Evolutionary conservation across 805 yeast species (phyloP).

Genomic region (Wickerhamiella australiensis): DNA sequence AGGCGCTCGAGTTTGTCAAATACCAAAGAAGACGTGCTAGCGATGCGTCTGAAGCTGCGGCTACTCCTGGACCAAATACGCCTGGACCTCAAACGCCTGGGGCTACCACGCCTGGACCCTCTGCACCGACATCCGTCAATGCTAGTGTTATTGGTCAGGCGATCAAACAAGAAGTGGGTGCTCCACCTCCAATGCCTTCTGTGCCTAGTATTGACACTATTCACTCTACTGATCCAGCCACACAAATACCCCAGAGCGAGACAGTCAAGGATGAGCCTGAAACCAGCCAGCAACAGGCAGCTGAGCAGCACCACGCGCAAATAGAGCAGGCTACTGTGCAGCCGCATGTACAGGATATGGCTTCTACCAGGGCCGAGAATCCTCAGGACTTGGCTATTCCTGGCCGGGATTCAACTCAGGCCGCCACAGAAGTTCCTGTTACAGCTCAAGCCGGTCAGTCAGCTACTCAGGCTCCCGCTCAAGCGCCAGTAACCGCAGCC

Average conservation of each 20-base stretch:
- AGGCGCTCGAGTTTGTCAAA: slow-evolving; percentile 16
- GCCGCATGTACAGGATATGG: background rate
- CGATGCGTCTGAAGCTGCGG: slow-evolving; percentile 15
- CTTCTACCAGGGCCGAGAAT: too few relatives aligned
- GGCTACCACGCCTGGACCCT: slow-evolving; percentile 21
- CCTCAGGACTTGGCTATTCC: slow-evolving; percentile 13
- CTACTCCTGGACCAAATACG: background rate
- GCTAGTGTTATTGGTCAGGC: slow-evolving; percentile 5
- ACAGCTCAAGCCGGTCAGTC: too few relatives aligned
- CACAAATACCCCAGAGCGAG: background rate
- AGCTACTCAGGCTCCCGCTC: slow-evolving; percentile 11
- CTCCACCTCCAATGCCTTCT: slow-evolving; percentile 10
- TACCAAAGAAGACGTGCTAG: slow-evolving; percentile 15
- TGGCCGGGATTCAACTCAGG: slow-evolving; percentile 3
- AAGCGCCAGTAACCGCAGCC: slow-evolving; percentile 11
- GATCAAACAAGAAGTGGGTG: background rate
- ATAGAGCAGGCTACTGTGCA: slow-evolving; percentile 2
- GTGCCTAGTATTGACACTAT: slow-evolving; percentile 8
- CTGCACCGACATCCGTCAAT: too few relatives aligned
- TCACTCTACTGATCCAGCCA: background rate
- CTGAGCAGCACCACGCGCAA: background rate
- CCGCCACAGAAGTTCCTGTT: slow-evolving; percentile 7
- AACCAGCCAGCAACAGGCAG: background rate
- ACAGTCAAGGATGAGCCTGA: background rate
- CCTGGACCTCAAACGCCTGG: slow-evolving; percentile 16